Percentiles rank a stretch among this genome's conserved stretches.
Evolutionary conservation across 345 rosid genomes (phyloP).

Genomic region (Zanthoxylum bungeanum): DNA sequence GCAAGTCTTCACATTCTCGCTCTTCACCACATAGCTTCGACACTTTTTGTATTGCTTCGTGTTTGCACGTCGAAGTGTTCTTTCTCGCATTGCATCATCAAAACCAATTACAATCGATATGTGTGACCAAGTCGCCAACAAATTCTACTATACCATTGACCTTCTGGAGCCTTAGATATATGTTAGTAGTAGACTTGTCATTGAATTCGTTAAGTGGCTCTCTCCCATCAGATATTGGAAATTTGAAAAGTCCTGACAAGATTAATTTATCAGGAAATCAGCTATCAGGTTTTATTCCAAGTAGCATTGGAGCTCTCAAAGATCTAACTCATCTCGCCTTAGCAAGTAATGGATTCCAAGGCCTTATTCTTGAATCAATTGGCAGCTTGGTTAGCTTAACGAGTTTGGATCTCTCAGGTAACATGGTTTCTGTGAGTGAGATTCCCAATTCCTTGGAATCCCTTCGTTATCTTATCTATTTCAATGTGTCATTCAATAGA

Average conservation of each 20-base stretch:
- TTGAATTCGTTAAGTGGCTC: conserved; percentile 1
- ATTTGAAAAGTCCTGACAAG: not conserved
- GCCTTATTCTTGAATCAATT: conserved; percentile 4
- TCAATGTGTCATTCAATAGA: not conserved
- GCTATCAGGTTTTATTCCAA: conserved; percentile 1
- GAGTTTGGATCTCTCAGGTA: conserved; percentile 8
- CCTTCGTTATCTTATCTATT: not conserved
- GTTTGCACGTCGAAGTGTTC: too few species aligned
- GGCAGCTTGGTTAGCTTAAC: not conserved
- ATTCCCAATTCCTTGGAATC: not conserved
- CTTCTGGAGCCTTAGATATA: conserved; percentile 3
- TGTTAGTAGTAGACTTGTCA: not conserved
- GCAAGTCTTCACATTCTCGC: too few species aligned
- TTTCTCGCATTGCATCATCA: too few species aligned
- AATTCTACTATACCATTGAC: not conserved
- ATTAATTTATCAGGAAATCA: conserved; percentile 13
- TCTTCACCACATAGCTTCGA: too few species aligned
- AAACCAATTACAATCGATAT: too few species aligned
- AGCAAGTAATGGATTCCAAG: conserved; percentile 5
- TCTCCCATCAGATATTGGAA: not conserved
- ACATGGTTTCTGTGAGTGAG: conserved; percentile 4
- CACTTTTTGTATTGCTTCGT: too few species aligned
- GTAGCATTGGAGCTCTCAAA: not conserved
- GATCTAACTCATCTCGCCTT: not conserved
- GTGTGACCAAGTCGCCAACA: too few species aligned